These are phyloP conservation scores for Hypoxylon sp. DNA, from an alignment of 2,329 filamentous ascomycete species.

Conservation along the genomic window DNA sequence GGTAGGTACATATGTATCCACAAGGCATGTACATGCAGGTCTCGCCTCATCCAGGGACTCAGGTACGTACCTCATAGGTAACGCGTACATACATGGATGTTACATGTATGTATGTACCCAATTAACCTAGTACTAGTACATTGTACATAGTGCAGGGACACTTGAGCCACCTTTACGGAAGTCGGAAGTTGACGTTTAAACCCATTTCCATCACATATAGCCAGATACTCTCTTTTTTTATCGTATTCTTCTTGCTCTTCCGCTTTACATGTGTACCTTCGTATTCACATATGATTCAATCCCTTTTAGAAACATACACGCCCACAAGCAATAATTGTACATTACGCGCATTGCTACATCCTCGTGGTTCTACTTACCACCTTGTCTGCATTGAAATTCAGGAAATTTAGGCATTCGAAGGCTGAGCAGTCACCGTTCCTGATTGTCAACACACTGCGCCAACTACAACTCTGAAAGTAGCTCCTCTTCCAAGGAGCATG, in stretches of 20 bases:
- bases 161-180: conserved; percentile 21
- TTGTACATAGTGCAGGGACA: conserved; percentile 5
- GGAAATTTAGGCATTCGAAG: conserved; percentile 18
- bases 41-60: no score
- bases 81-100: not conserved
- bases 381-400: no score
- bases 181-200: conserved; percentile 9
- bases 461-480: conserved; percentile 5
- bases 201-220: no score
- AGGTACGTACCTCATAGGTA: conserved; percentile 2
- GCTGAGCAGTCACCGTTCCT: conserved; percentile 3
- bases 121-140: no score
- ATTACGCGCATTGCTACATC: conserved; percentile 5
- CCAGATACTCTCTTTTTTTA: conserved; percentile 6
- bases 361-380: no score
- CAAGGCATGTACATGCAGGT: no score
- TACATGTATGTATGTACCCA: not conserved
- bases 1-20: no score
- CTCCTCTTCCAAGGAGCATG: conserved; percentile 42
- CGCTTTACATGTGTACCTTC: not conserved
- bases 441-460: conserved; percentile 1
- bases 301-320: not conserved
- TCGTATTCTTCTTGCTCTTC: conserved; percentile 5
- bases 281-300: no score
- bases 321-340: not conserved